phyloP scores from a whole-genome alignment of 768 basidiomycete species.

The Punctularia strigosozonata region DNA sequence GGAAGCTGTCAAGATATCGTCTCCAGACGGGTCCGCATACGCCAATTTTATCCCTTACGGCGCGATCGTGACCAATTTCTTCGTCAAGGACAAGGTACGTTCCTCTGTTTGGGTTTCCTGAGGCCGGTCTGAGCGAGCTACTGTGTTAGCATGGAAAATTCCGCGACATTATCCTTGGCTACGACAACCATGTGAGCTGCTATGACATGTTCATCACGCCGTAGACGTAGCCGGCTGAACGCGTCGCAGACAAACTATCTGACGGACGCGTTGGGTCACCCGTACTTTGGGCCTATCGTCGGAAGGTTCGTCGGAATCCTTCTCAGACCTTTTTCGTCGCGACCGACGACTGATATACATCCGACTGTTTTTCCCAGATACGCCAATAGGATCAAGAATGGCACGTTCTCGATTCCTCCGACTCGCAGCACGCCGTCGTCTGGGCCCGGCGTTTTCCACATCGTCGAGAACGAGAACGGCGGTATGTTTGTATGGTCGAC shows the following conservation, averaged over 20 bases:
- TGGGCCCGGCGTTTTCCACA: constrained; percentile 25
- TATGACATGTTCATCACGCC: background rate
- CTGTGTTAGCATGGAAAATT: constrained; percentile 22
- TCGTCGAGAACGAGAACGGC: constrained; percentile 27
- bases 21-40: constrained; percentile 28
- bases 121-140: background rate
- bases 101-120: background rate
- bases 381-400: constrained; percentile 30
- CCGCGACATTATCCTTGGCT: constrained; percentile 36
- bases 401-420: constrained; percentile 31
- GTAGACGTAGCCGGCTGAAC: background rate
- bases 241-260: constrained; percentile 20
- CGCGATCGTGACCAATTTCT: constrained; percentile 32
- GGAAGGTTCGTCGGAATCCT: constrained; percentile 18
- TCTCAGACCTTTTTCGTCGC: background rate
- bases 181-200: constrained; percentile 26
- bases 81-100: constrained; percentile 33
- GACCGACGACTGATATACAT: no score
- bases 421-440: constrained; percentile 22
- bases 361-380: constrained; percentile 18
- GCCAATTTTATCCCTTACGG: constrained; percentile 33
- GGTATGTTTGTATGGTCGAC: constrained; percentile 5
- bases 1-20: constrained; percentile 17
- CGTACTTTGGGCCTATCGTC: constrained; percentile 30
- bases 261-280: constrained; percentile 22